Evolutionary conservation across 192 early-diverging fungal species (phyloP), one percentile per base, ranked within the genome.

Genomic region (Coemansia sp.): DNA sequence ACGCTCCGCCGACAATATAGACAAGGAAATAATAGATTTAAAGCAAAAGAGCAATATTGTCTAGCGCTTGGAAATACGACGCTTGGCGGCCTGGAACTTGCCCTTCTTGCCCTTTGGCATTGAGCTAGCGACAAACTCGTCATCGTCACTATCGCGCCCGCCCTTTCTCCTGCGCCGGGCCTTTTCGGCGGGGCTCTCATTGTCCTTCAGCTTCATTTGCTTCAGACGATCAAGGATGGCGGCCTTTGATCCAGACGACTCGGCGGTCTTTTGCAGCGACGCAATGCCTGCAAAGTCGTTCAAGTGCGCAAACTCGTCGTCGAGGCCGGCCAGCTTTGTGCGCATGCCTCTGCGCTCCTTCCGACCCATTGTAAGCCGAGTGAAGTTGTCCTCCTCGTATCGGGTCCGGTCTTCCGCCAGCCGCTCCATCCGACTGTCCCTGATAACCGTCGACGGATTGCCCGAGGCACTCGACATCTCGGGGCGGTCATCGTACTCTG

Each of bases 331-430:
- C 25, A 87, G 64, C 35, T 82, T 85, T 19, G 80, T 73, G 53
- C 87, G 83, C 59, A 92, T 37, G 45, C 84, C 81, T 64, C 87
- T 84, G 83, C 90, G 86, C 45, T 97, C 94, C 73, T 93, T 90
- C 58, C 88, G 87, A 42, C 85, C 88, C 51, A 93, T 43, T 42
- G 79, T 76, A 43, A 94, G 71, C 54, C 96, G 87, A 35, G 88
- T 87, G 76, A 94, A 95, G 78, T 95, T 94, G 20, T 94, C 91
- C 66, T 97, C 96, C 71, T 97, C 96, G 70, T 91, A 96, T 22
- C 82, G 65, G 53, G 86, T 77, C 36, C 88, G 85, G 65, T 95
- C 92, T 10, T 79, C 78, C 15, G 87, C 83, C 58, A 85, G 61
- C 32, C 77, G 68, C 70, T 92, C 88, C 54, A 89, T 72, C 20